These are phyloP conservation scores for Hemisphaericaspora subhashii DNA, from an alignment of 1,139 yeast genomes.

Conservation along the genomic window DNA sequence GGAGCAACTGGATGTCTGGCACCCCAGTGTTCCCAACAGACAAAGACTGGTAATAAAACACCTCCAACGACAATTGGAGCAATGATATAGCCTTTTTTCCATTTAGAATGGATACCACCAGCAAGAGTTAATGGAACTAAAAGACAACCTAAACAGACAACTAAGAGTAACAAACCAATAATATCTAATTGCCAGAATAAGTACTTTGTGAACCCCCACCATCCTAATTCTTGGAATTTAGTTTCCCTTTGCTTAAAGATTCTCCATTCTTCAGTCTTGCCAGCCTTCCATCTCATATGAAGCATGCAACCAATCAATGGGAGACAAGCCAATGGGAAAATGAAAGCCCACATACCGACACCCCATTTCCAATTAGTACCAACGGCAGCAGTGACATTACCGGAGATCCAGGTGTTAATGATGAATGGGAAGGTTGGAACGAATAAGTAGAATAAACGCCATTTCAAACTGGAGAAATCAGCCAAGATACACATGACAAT, in stretches of 20 bases:
- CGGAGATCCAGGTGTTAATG: slow-evolving; percentile 76
- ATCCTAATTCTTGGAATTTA: slow-evolving; percentile 26
- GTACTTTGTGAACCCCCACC: slow-evolving; percentile 20
- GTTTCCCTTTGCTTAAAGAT: slow-evolving; percentile 23
- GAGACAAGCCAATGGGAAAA: slow-evolving; percentile 36
- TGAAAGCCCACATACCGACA: slow-evolving; percentile 43
- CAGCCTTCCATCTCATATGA: slow-evolving; percentile 38
- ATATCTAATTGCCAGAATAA: slow-evolving; percentile 39
- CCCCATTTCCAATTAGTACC: slow-evolving; percentile 49
- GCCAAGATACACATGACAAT: slow-evolving; percentile 58
- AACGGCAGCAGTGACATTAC: slow-evolving; percentile 46
- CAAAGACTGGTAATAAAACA: slow-evolving; percentile 32
- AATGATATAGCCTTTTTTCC: slow-evolving; percentile 32
- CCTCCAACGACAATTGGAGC: slow-evolving; percentile 41
- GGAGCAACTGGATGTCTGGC: slow-evolving; percentile 37
- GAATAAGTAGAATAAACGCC: slow-evolving; percentile 66
- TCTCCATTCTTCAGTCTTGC: slow-evolving; percentile 35
- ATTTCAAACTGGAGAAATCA: slow-evolving; percentile 65
- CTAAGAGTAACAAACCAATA: slow-evolving; percentile 31
- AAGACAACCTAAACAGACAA: slow-evolving; percentile 35
- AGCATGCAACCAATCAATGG: slow-evolving; percentile 32
- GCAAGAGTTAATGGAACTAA: slow-evolving; percentile 43
- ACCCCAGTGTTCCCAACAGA: slow-evolving; percentile 31
- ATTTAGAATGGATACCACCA: slow-evolving; percentile 30
- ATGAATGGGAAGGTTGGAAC: slow-evolving; percentile 70